These are phyloP conservation scores for Rugonectria rugulosa DNA, from an alignment of 2,329 filamentous ascomycete genomes.

Conservation along the genomic window DNA sequence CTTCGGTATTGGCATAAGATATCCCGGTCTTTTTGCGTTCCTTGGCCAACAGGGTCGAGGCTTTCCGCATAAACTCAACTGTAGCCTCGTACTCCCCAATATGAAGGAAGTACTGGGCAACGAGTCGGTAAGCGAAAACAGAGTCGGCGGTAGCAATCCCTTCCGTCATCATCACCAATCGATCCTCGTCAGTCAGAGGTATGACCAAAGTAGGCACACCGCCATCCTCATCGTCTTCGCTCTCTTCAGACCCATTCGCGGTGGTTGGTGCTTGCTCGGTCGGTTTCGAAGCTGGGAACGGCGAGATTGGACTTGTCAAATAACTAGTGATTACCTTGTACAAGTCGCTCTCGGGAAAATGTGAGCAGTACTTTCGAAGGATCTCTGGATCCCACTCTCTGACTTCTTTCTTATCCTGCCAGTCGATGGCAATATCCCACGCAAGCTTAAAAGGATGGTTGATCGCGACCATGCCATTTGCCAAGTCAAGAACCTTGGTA, in stretches of 20 bases:
- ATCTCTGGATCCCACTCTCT: slow-evolving; percentile 79
- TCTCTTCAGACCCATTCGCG: slow-evolving; percentile 58
- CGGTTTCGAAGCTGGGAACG: slow-evolving; percentile 65
- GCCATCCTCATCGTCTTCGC: slow-evolving; percentile 66
- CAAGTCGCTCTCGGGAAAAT: slow-evolving; percentile 86
- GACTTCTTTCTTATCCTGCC: slow-evolving; percentile 80
- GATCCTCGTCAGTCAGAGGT: slow-evolving; percentile 77
- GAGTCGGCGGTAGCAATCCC: slow-evolving; percentile 74
- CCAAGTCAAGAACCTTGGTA: slow-evolving; percentile 76
- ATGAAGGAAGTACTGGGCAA: slow-evolving; percentile 83
- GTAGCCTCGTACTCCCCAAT: slow-evolving; percentile 86
- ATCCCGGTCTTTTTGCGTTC: slow-evolving; percentile 74
- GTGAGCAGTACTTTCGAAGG: slow-evolving; percentile 79
- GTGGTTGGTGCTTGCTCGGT: slow-evolving; percentile 30
- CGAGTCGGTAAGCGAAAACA: slow-evolving; percentile 81
- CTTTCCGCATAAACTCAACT: slow-evolving; percentile 81
- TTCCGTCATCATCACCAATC: slow-evolving; percentile 81
- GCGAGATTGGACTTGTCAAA: slow-evolving; percentile 82
- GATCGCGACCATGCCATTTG: slow-evolving; percentile 94
- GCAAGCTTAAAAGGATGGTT: slow-evolving; percentile 89
- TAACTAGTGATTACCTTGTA: slow-evolving; percentile 84
- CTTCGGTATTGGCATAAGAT: slow-evolving; percentile 71
- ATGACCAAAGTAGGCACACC: slow-evolving; percentile 61
- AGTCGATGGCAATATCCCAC: slow-evolving; percentile 91
- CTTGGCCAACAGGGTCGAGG: slow-evolving; percentile 64